phyloP scores from a whole-genome alignment of 768 basidiomycete genomes.

The Auricularia sp. region DNA sequence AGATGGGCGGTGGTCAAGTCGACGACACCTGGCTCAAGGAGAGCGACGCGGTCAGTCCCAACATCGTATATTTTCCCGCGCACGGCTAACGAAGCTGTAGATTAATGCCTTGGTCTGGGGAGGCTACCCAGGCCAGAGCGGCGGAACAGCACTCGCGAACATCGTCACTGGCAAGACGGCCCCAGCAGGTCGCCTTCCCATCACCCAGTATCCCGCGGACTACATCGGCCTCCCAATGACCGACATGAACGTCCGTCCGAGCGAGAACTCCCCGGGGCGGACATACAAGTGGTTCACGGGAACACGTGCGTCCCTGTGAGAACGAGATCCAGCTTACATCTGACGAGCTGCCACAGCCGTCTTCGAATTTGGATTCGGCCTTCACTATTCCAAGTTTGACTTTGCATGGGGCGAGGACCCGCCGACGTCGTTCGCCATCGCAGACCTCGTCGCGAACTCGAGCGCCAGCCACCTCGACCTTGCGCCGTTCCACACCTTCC shows the following conservation, averaged over 20 bases:
- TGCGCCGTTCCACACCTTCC: conserved; percentile 39
- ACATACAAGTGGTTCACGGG: conserved; percentile 52
- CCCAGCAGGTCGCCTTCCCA: conserved; percentile 45
- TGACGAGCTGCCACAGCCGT: background rate
- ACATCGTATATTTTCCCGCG: too few relatives aligned
- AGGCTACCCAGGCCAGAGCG: conserved; percentile 49
- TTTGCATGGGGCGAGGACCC: conserved; percentile 36
- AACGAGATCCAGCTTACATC: too few relatives aligned
- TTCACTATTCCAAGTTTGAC: conserved; percentile 39
- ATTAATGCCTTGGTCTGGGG: conserved; percentile 48
- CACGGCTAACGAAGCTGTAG: conserved; percentile 16
- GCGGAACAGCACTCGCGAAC: conserved; percentile 43
- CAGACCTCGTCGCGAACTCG: conserved; percentile 23
- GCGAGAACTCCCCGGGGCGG: conserved; percentile 39
- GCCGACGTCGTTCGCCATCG: conserved; percentile 30
- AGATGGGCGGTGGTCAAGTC: conserved; percentile 50
- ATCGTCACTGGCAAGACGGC: conserved; percentile 41
- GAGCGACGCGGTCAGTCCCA: conserved; percentile 28
- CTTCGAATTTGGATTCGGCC: background rate
- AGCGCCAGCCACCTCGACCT: conserved; percentile 27
- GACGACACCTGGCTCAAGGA: conserved; percentile 38
- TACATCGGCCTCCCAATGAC: conserved; percentile 46
- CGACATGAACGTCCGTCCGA: conserved; percentile 46
- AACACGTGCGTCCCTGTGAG: conserved; percentile 13
- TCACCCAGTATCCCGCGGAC: conserved; percentile 43